phyloP scores from a whole-genome alignment of 768 basidiomycete species.

The Dacryopinax primogenitus region DNA sequence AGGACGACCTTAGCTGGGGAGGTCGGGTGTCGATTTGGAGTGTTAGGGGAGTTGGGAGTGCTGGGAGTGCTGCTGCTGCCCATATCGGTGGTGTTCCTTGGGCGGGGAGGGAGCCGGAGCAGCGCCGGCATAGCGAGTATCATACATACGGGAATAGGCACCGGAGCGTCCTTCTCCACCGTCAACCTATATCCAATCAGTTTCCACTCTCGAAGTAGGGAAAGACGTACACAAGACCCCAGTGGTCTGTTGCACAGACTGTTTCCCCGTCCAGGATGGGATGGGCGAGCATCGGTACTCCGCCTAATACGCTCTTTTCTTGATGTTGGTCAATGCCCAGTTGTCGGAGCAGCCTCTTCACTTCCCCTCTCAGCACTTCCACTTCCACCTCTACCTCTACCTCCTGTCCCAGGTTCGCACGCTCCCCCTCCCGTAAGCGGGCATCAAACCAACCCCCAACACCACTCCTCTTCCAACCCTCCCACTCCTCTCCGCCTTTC shows the following conservation, averaged over 20 bases:
- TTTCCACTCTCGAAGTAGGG: background rate
- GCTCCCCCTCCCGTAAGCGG: background rate
- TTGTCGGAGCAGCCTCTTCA: background rate
- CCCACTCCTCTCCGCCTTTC: background rate
- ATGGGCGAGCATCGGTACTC: background rate
- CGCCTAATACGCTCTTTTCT: too few relatives aligned
- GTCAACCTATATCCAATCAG: background rate
- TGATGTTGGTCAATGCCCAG: too few relatives aligned
- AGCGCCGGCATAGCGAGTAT: background rate
- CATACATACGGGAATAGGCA: background rate
- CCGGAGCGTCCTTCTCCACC: background rate
- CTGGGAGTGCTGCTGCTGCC: background rate
- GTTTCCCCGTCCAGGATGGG: background rate
- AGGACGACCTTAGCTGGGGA: too few relatives aligned
- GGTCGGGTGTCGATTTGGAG: too few relatives aligned
- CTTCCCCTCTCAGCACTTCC: background rate
- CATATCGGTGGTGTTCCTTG: background rate
- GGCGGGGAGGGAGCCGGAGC: background rate
- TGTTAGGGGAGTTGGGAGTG: background rate
- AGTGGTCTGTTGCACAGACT: background rate
- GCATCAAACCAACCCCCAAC: background rate
- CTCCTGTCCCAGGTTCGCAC: background rate
- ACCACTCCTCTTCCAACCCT: background rate
- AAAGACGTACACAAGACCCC: background rate
- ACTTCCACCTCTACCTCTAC: background rate